These are phyloP conservation scores for Venturia effusa DNA, from an alignment of 2,329 filamentous ascomycete genomes.

Conservation along the genomic window DNA sequence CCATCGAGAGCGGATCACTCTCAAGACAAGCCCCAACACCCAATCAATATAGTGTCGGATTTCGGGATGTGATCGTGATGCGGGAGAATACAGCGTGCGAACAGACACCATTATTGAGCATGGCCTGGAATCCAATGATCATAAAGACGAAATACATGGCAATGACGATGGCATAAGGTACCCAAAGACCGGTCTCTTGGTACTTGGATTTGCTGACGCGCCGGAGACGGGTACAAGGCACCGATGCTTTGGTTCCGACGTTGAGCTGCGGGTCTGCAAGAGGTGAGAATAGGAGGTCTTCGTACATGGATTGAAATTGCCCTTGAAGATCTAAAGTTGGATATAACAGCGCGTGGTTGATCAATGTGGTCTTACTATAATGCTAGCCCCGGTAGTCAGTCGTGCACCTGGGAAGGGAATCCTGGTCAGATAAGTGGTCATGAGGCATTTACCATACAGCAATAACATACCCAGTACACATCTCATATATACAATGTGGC, in stretches of 20 bases:
- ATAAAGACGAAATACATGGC: conserved; percentile 20
- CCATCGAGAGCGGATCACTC: conserved; percentile 29
- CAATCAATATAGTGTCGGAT: conserved; percentile 26
- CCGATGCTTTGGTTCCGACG: not conserved
- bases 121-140: conserved; percentile 22
- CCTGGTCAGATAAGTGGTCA: no score
- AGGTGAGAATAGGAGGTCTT: conserved; percentile 27
- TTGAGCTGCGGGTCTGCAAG: conserved; percentile 23
- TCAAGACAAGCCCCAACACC: conserved; percentile 30
- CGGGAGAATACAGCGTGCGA: conserved; percentile 26
- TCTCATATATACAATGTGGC: no score
- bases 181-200: conserved; percentile 22
- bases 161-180: conserved; percentile 26
- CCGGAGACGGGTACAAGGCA: conserved; percentile 16
- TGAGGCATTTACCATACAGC: no score
- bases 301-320: conserved; percentile 22
- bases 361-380: conserved; percentile 24
- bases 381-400: conserved; percentile 21
- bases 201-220: conserved; percentile 23
- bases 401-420: not conserved
- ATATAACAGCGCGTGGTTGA: conserved; percentile 21
- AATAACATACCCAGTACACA: no score
- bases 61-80: conserved; percentile 27
- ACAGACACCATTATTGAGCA: conserved; percentile 25
- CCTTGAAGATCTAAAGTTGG: conserved; percentile 20